Evolutionary conservation across 2,329 filamentous ascomycete genomes (phyloP).

Genomic region (Spiromastix sp.): DNA sequence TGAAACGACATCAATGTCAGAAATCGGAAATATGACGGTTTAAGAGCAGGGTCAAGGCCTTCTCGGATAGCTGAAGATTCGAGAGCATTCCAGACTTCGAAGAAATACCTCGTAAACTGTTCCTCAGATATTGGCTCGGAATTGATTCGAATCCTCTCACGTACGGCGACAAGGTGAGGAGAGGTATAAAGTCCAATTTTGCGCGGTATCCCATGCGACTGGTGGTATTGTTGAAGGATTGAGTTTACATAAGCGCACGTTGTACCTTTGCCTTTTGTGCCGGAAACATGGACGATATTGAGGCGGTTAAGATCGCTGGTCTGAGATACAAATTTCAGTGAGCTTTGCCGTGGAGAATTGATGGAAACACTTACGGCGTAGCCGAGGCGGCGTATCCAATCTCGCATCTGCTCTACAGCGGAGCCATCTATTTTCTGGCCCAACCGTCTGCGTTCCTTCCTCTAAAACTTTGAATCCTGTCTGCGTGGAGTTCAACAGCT

Average conservation of each 20-base stretch:
- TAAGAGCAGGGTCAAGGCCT: conserved; percentile 29
- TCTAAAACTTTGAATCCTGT: not conserved
- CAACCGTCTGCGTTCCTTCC: conserved; percentile 2
- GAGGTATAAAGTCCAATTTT: conserved; percentile 57
- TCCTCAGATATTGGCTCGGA: conserved; percentile 9
- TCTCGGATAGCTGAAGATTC: conserved; percentile 13
- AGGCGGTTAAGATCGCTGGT: conserved; percentile 43
- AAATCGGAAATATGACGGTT: conserved; percentile 50
- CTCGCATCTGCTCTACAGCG: not conserved
- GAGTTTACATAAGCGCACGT: conserved; percentile 56
- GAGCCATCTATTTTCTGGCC: not conserved
- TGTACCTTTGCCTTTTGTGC: conserved; percentile 61
- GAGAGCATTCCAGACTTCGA: conserved; percentile 24
- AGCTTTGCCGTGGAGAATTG: not conserved
- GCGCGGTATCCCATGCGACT: conserved; percentile 10
- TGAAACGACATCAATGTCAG: conserved; percentile 57
- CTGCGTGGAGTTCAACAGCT: conserved; percentile 1
- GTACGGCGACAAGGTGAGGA: conserved; percentile 39
- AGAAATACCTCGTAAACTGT: conserved; percentile 14
- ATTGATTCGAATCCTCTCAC: conserved; percentile 21
- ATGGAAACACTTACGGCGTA: not conserved
- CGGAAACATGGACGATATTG: conserved; percentile 56
- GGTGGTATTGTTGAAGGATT: conserved; percentile 45
- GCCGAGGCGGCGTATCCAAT: not conserved
- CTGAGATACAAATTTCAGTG: conserved; percentile 11